Evolutionary conservation across 192 early-diverging fungal genomes (phyloP).

Genomic region (Entomortierella beljakovae): DNA sequence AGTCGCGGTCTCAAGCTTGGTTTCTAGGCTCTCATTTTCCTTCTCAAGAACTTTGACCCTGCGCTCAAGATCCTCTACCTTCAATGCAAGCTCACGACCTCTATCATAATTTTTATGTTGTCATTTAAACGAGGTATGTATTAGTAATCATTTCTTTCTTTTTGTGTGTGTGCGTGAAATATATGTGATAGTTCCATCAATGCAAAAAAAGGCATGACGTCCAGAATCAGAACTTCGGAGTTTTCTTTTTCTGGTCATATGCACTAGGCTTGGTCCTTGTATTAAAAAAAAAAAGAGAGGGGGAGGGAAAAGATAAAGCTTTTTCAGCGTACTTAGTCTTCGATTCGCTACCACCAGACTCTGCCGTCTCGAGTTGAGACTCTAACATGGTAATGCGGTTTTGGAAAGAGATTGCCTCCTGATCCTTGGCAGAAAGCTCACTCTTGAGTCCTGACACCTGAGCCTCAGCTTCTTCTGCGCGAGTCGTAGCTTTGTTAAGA

Average conservation of each 20-base stretch:
- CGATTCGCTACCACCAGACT: conserved; percentile 69
- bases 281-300: too few species aligned
- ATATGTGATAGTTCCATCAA: too few species aligned
- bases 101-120: conserved; percentile 20
- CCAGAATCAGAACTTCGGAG: too few species aligned
- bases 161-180: too few species aligned
- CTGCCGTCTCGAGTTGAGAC: conserved; percentile 68
- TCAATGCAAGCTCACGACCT: conserved; percentile 81
- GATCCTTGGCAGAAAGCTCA: conserved; percentile 74
- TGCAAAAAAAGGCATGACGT: too few species aligned
- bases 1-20: conserved; percentile 71
- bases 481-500: conserved; percentile 69
- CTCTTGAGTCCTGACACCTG: conserved; percentile 67
- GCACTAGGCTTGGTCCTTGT: too few species aligned
- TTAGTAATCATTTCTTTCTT: too few species aligned
- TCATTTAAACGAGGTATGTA: neutral
- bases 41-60: conserved; percentile 80
- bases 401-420: conserved; percentile 75
- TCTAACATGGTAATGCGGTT: conserved; percentile 71
- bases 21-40: conserved; percentile 73
- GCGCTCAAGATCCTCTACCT: conserved; percentile 88
- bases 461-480: conserved; percentile 73
- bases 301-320: too few species aligned
- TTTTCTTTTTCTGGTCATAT: too few species aligned
- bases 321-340: conserved; percentile 63